phyloP scores from a whole-genome alignment of 371 early-diverging fungal species.

The Mycotypha africana region DNA sequence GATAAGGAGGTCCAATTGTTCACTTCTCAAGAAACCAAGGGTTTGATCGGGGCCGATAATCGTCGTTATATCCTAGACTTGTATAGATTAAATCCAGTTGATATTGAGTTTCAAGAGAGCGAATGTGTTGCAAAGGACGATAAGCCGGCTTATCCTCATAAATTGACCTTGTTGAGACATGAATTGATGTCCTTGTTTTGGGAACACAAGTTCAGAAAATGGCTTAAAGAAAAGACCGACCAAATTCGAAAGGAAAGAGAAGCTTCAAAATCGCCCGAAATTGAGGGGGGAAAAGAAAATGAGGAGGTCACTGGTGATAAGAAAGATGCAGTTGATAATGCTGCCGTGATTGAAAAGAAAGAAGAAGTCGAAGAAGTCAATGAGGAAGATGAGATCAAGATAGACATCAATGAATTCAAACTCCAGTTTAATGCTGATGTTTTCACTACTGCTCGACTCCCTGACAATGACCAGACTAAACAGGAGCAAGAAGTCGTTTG shows the following conservation, averaged over 20 bases:
- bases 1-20: constrained; percentile 56
- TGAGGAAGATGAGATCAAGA: constrained; percentile 48
- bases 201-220: constrained; percentile 70
- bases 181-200: constrained; percentile 85
- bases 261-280: constrained; percentile 19
- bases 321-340: constrained; percentile 19
- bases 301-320: constrained; percentile 9
- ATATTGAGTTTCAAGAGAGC: constrained; percentile 80
- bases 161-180: constrained; percentile 78
- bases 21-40: constrained; percentile 89
- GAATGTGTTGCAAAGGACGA: constrained; percentile 50
- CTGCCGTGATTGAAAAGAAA: constrained; percentile 20
- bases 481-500: constrained; percentile 60
- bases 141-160: constrained; percentile 83
- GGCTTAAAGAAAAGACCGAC: constrained; percentile 54
- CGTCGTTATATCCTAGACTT: constrained; percentile 90
- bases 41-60: constrained; percentile 86
- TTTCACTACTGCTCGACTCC: constrained; percentile 53
- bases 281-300: constrained; percentile 11
- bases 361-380: constrained; percentile 32
- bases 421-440: constrained; percentile 80
- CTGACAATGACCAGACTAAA: constrained; percentile 20
- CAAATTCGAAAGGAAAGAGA: constrained; percentile 52
- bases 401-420: constrained; percentile 61
- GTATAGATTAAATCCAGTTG: constrained; percentile 86